Evolutionary conservation across 2,329 filamentous ascomycete genomes (phyloP).

Genomic region (Penicillium sclerotigenum): DNA sequence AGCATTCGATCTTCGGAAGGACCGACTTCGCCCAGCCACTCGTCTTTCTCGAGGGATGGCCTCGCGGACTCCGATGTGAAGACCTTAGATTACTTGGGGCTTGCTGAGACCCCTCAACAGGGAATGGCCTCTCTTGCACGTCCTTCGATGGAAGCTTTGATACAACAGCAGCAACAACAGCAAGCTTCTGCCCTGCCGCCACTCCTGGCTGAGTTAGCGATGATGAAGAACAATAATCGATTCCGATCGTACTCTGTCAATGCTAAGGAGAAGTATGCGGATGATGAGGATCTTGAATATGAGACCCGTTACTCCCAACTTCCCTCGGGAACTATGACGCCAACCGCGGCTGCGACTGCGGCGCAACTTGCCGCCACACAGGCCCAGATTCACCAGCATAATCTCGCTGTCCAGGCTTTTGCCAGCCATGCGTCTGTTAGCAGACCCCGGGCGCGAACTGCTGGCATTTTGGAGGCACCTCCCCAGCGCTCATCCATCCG

Average conservation of each 20-base stretch:
- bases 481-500: conserved; percentile 62
- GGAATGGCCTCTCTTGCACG: conserved; percentile 67
- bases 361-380: conserved; percentile 61
- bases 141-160: conserved; percentile 53
- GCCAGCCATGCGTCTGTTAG: conserved; percentile 77
- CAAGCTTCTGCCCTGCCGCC: conserved; percentile 51
- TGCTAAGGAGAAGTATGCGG: conserved; percentile 94
- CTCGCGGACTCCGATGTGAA: conserved; percentile 83
- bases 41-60: conserved; percentile 80
- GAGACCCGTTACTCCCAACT: conserved; percentile 55
- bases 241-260: conserved; percentile 98
- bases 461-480: conserved; percentile 81
- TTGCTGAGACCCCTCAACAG: conserved; percentile 89
- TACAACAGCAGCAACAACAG: conserved; percentile 51
- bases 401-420: conserved; percentile 88
- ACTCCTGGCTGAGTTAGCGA: conserved; percentile 71
- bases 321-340: conserved; percentile 60
- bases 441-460: conserved; percentile 84
- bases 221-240: conserved; percentile 75
- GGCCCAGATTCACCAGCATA: conserved; percentile 78
- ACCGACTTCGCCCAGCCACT: conserved; percentile 81
- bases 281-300: conserved; percentile 78
- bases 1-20: conserved; percentile 87
- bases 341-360: conserved; percentile 55
- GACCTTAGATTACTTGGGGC: conserved; percentile 90